A percentile compares a stretch with the other conserved stretches of the same genome.
These are phyloP conservation scores for Nakazawaea siamensis DNA, from an alignment of 805 yeast species.

Conservation along the genomic window DNA sequence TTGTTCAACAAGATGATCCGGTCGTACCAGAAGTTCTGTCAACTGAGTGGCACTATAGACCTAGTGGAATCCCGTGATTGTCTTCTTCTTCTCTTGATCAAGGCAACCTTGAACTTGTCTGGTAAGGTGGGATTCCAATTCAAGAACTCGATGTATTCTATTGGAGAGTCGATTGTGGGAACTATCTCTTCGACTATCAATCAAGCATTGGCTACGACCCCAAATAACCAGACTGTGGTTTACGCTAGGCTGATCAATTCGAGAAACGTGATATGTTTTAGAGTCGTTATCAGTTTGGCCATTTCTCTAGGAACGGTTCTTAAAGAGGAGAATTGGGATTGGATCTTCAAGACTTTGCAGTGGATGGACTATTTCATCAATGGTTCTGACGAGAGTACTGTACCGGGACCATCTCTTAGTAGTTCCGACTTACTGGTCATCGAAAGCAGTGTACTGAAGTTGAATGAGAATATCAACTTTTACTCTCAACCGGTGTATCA, in stretches of 20 bases:
- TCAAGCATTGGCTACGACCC: constrained; percentile 19
- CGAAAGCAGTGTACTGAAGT: constrained; percentile 47
- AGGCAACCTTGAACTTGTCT: constrained; percentile 32
- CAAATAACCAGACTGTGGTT: constrained; percentile 9
- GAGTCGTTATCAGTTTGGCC: constrained; percentile 74
- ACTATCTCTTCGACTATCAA: constrained; percentile 36
- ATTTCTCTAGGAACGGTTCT: constrained; percentile 75
- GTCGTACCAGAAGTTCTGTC: constrained; percentile 73
- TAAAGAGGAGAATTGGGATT: constrained; percentile 53
- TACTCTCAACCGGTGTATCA: constrained; percentile 45
- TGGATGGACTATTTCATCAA: constrained; percentile 70
- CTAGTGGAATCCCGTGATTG: constrained; percentile 50
- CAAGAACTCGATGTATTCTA: constrained; percentile 27
- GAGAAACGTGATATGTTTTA: constrained; percentile 64
- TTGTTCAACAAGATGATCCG: constrained; percentile 60
- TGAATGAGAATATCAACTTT: constrained; percentile 52
- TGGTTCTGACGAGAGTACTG: constrained; percentile 32
- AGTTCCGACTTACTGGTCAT: constrained; percentile 42
- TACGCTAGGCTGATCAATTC: constrained; percentile 45
- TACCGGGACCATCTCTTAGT: constrained; percentile 30
- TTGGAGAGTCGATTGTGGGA: constrained; percentile 45
- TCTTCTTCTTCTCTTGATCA: constrained; percentile 37
- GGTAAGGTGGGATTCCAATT: constrained; percentile 21
- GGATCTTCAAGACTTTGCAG: constrained; percentile 55
- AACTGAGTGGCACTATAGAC: constrained; percentile 72